phyloP scores from a whole-genome alignment of 345 rosid genomes.

The Fremontodendron californicum region DNA sequence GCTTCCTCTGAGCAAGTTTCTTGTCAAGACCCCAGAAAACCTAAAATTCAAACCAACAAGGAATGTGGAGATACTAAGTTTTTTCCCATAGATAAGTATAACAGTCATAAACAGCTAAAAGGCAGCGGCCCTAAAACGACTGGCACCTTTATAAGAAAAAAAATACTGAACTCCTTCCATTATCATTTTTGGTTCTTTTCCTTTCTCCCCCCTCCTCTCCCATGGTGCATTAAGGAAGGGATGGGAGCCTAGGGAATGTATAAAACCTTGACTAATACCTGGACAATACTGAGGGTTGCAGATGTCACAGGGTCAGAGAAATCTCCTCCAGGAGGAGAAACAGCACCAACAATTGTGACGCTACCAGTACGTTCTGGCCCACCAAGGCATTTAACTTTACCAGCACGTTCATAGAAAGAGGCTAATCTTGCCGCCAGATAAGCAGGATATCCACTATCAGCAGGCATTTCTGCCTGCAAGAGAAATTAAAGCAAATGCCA shows the following conservation, averaged over 20 bases:
- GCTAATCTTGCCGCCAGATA: constrained; percentile 97
- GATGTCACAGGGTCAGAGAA: constrained; percentile 99
- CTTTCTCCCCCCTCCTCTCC: neutral
- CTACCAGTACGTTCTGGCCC: constrained; percentile 97
- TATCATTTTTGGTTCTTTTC: neutral
- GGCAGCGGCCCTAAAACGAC: neutral
- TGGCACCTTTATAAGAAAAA: neutral
- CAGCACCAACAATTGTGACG: constrained; percentile 99
- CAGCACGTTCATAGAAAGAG: constrained; percentile 98
- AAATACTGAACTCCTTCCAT: neutral
- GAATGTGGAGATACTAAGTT: neutral
- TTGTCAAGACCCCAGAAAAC: constrained; percentile 99
- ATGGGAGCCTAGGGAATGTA: neutral
- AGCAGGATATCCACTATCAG: constrained; percentile 99
- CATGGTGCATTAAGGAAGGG: neutral
- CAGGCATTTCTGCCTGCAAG: constrained; percentile 98
- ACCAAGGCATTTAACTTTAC: constrained; percentile 97
- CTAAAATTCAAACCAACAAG: constrained; percentile 36
- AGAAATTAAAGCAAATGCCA: constrained; percentile 19
- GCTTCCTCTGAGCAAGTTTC: constrained; percentile 99
- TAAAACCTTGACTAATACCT: constrained; percentile 49
- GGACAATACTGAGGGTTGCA: constrained; percentile 98
- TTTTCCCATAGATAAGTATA: neutral
- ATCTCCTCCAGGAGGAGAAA: constrained; percentile 99
- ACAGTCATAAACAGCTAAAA: neutral